phyloP scores from a whole-genome alignment of 1,284 basidiomycete species.

The Apiotrichum akiyoshidainum region DNA sequence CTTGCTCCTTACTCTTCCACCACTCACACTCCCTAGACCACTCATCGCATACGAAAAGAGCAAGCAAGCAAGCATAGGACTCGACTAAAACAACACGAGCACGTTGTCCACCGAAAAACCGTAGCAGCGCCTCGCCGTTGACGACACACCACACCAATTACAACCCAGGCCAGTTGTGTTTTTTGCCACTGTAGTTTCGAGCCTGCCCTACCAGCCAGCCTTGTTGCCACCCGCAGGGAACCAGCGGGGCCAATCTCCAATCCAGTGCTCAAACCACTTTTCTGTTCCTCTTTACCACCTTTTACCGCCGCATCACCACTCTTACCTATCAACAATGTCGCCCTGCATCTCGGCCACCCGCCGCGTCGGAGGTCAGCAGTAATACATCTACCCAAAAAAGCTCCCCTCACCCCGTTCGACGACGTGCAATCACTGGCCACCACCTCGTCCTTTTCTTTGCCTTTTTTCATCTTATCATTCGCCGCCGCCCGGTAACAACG shows the following conservation, averaged over 20 bases:
- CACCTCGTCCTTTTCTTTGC: neutral
- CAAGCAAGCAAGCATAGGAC: no score
- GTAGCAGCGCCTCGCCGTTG: no score
- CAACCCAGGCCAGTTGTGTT: neutral
- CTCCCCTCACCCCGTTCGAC: neutral
- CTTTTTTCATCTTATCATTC: neutral
- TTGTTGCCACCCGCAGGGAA: neutral
- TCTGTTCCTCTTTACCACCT: no score
- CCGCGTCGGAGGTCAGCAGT: conserved; percentile 4
- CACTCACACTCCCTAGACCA: no score
- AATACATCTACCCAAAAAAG: neutral
- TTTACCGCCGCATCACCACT: neutral
- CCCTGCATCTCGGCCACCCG: neutral
- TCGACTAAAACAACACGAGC: no score
- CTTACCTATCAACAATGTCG: neutral
- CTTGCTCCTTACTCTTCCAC: no score
- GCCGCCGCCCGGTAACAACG: no score
- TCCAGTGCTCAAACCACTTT: no score
- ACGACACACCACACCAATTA: neutral
- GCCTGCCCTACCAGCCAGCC: neutral
- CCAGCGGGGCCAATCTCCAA: neutral
- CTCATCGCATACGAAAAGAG: no score
- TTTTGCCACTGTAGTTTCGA: neutral
- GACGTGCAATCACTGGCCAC: neutral
- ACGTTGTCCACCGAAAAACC: no score